Base-by-base conservation (phyloP, 2,329 filamentous ascomycete genomes). In the Colletotrichum chlorophyti region DNA sequence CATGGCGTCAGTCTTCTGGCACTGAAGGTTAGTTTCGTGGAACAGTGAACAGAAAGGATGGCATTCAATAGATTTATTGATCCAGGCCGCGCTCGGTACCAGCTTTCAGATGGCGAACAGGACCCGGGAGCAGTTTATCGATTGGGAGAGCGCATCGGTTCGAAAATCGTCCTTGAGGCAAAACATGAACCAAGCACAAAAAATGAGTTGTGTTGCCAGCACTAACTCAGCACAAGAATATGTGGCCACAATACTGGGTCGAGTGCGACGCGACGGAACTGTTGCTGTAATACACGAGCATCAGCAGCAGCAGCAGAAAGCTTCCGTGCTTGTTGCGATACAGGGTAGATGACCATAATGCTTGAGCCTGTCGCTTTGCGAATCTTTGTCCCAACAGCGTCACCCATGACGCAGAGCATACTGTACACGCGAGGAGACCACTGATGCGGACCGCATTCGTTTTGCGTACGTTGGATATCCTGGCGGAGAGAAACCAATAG, bases 211-310 rank as follows among this genome's bases (percentile, higher is more conserved):
- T 51, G 15, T 47, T 42, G 40, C 40, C 46, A 38, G 47, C 46
- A 51, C 47, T 47, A 19, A 35, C 23, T 34, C 34, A 17, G 53
- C 21, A 35, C 23, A 47, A 34, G 34, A 58, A 60, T 42, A 31
- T 29, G 21, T 45, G n/a, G n/a, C n/a, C n/a, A n/a, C n/a, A n/a
- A n/a, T 58, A 52, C 58, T 34, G 52, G 46, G 58, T 41, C 23
- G 45, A 19, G 47, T 53, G 42, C 23, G 27, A 29, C 40, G 41
- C 23, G 17, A 23, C 35, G 38, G 38, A 47, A 41, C n/a, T 21
- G 58, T 47, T 46, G 42, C 12, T n/a, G n/a, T n/a, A n/a, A n/a
- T n/a, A 53, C 53, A 26, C n/a, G 27, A 32, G 19, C 29, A 17
- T 46, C 41, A 38, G 34, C 46, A 58, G 38, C 26, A n/a, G n/a